These are phyloP conservation scores for Trichosporon faecale DNA, from an alignment of 1,284 basidiomycete genomes.

Conservation along the genomic window DNA sequence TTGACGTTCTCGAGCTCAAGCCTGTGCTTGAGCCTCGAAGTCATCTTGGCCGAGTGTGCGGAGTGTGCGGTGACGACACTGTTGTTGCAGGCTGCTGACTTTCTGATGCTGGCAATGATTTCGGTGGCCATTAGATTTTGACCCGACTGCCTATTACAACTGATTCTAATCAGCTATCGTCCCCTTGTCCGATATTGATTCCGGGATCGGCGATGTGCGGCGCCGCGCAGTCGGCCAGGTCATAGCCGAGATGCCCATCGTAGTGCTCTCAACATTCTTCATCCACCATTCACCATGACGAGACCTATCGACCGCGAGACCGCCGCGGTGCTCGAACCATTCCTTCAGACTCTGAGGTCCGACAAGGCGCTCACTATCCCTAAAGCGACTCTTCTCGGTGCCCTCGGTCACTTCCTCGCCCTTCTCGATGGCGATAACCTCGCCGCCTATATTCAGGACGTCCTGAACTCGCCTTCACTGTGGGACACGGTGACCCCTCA, in stretches of 20 bases:
- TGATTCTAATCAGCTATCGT: background rate
- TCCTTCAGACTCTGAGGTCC: constrained; percentile 30
- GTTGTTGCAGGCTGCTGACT: background rate
- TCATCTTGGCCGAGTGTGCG: constrained; percentile 45
- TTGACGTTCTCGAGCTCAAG: constrained; percentile 71
- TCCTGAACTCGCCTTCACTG: constrained; percentile 30
- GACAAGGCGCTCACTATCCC: constrained; percentile 30
- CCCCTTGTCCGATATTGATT: background rate
- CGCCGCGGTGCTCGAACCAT: constrained; percentile 29
- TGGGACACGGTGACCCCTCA: constrained; percentile 23
- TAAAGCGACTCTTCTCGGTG: constrained; percentile 34
- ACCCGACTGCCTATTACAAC: background rate
- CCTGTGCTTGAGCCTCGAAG: constrained; percentile 59
- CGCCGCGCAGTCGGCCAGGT: background rate
- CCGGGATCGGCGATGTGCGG: background rate
- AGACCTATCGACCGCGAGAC: constrained; percentile 14
- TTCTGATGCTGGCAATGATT: background rate
- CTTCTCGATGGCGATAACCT: constrained; percentile 28
- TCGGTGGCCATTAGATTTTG: background rate
- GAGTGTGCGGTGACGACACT: constrained; percentile 4
- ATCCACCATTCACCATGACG: background rate
- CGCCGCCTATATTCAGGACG: constrained; percentile 23
- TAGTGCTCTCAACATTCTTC: background rate
- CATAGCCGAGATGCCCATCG: constrained; percentile 10
- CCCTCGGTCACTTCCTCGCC: constrained; percentile 41